Base-by-base conservation (phyloP, 1,139 yeast species). In the Debaryomycetaceae sp. region DNA sequence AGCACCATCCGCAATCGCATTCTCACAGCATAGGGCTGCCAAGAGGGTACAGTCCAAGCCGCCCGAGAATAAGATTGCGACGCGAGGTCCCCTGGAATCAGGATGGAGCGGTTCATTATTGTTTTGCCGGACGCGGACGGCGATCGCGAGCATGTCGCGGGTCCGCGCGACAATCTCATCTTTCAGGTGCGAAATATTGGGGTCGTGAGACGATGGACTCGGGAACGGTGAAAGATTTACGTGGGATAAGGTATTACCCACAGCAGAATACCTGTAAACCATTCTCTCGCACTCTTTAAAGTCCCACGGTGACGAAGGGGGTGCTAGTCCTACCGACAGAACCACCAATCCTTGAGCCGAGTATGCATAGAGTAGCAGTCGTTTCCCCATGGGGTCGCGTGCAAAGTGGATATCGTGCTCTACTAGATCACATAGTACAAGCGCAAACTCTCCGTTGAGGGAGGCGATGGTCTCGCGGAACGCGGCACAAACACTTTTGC, bases 11-110 rank as follows among this genome's bases (percentile, higher is more conserved):
- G 8, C 12, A 11, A 62, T 46, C 8, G 32, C 30, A 31, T 57
- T 51, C 27, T 55, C 52, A 28, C 61, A 51, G n/a, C 61, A 37
- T 13, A 62, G 32, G 1, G 58, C 57, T 14, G 93, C 86, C 11
- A 90, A 44, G 1, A 90, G 55, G 0, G 96, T 79, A 48, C 98
- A 90, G 44, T 90, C 98, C 7, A 90, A 59, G 0, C 98, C 99
- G 1, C 99, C 98, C 25, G 96, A 85, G 47, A 85, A 90, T 22
- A 90, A 54, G 1, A 90, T 61, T 0, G 83, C 85, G 16, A 81
- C 47, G 6, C 49, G 43, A 3, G 69, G 50, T 16, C 45, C 57
- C 2, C 50, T 51, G 10, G 27, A 27, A 1, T 44, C 35, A 7
- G 50, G 37, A 35, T 61, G 65, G 4, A 70, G 33, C 1, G 90